Evolutionary conservation across 2,329 filamentous ascomycete genomes (phyloP).

Genomic region (Claviceps africana): DNA sequence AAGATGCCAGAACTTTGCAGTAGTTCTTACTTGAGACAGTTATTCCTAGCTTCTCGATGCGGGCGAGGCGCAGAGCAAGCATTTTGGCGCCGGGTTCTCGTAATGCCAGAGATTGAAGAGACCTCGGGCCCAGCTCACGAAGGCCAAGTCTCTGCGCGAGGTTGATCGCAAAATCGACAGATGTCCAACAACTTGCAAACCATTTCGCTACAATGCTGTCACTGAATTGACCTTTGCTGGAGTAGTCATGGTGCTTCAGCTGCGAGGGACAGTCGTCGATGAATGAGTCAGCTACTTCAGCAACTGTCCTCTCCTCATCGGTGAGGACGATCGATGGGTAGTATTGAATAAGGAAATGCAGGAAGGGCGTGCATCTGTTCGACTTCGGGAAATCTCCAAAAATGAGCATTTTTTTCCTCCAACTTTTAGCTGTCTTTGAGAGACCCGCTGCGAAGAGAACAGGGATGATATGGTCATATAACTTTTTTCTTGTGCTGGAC

Average conservation of each 20-base stretch:
- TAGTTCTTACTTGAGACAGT: constrained; percentile 49
- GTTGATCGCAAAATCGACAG: constrained; percentile 57
- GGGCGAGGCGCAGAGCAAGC: constrained; percentile 44
- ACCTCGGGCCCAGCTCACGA: constrained; percentile 56
- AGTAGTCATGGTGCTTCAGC: not conserved
- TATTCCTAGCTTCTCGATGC: constrained; percentile 50
- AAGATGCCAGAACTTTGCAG: constrained; percentile 46
- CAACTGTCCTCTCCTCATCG: constrained; percentile 20
- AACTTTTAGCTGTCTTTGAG: constrained; percentile 28
- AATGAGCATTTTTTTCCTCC: constrained; percentile 29
- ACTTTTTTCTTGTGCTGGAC: constrained; percentile 24
- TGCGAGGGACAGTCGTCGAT: not conserved
- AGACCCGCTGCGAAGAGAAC: constrained; percentile 33
- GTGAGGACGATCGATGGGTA: constrained; percentile 26
- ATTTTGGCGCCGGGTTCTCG: constrained; percentile 43
- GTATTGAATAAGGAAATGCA: constrained; percentile 33
- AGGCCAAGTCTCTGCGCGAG: constrained; percentile 59
- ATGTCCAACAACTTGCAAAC: constrained; percentile 61
- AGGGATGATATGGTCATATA: constrained; percentile 40
- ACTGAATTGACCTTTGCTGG: constrained; percentile 12
- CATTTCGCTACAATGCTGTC: constrained; percentile 59
- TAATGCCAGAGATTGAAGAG: constrained; percentile 62
- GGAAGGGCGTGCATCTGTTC: constrained; percentile 29
- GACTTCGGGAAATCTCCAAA: constrained; percentile 28
- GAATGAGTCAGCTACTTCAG: not conserved